A percentile compares a stretch with the other conserved stretches of the same genome.
phyloP scores from a whole-genome alignment of 2,329 filamentous ascomycete species.

The Knufia petricola region DNA sequence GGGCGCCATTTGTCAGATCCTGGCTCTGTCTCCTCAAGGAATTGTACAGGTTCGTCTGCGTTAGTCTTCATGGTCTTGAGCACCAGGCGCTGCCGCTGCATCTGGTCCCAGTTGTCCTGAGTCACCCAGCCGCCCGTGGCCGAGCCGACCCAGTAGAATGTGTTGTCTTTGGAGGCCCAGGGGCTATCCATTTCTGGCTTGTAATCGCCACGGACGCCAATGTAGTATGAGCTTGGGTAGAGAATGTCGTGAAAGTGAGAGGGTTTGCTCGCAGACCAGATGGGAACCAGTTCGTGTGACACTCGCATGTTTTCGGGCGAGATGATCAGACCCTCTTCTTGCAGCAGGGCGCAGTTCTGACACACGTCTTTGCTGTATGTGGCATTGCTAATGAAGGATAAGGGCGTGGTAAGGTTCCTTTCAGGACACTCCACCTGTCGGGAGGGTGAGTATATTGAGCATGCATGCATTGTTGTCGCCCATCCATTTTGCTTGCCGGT shows the following conservation, averaged over 20 bases:
- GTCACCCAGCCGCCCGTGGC: constrained; percentile 63
- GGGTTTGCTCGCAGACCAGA: constrained; percentile 91
- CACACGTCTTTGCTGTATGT: constrained; percentile 7
- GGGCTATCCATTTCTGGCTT: constrained; percentile 55
- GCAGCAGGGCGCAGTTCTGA: background rate
- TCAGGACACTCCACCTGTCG: background rate
- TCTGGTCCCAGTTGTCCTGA: background rate
- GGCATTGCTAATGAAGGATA: constrained; percentile 10
- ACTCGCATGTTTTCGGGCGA: background rate
- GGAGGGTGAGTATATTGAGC: background rate
- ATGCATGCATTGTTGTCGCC: constrained; percentile 3
- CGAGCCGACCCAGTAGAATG: constrained; percentile 86
- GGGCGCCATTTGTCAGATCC: background rate
- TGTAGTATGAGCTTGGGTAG: constrained; percentile 97
- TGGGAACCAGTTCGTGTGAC: constrained; percentile 69
- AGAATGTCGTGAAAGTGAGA: constrained; percentile 83
- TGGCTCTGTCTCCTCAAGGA: background rate
- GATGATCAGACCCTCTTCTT: background rate
- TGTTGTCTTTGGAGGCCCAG: constrained; percentile 65
- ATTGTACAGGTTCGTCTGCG: background rate
- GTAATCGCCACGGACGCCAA: constrained; percentile 74
- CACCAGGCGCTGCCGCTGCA: constrained; percentile 9
- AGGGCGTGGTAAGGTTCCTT: background rate
- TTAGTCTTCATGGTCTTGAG: background rate
- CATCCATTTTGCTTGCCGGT: background rate